Evolutionary conservation across 2,329 filamentous ascomycete species (phyloP).

Genomic region (Huntiella bhutanensis): DNA sequence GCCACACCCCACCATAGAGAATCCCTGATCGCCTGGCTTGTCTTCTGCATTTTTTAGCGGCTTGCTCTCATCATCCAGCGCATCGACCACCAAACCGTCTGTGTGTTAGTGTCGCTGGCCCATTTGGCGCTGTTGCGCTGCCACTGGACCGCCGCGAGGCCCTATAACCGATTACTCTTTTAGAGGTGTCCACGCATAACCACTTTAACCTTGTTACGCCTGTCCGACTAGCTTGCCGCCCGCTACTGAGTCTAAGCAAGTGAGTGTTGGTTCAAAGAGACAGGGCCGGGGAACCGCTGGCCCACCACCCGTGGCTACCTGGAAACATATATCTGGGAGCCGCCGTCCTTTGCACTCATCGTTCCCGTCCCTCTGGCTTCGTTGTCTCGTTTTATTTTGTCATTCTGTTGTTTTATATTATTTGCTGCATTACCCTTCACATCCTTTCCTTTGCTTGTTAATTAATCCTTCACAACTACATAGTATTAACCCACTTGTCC

Average conservation of each 20-base stretch:
- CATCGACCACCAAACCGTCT: not conserved
- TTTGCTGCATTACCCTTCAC: not conserved
- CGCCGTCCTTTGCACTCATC: not conserved
- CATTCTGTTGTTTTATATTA: not conserved
- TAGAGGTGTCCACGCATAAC: not conserved
- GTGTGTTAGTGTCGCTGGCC: not conserved
- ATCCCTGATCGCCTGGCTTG: not conserved
- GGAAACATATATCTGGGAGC: constrained; percentile 3
- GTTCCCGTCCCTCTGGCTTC: not conserved
- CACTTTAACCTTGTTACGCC: constrained; percentile 2
- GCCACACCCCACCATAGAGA: not conserved
- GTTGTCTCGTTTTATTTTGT: not conserved
- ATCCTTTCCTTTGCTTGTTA: not conserved
- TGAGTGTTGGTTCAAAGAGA: not conserved
- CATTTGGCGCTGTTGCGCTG: too few species aligned
- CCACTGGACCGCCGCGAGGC: not conserved
- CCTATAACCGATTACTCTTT: not conserved
- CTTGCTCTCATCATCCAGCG: not conserved
- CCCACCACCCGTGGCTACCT: too few species aligned
- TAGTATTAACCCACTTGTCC: not conserved
- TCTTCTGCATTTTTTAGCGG: constrained; percentile 1
- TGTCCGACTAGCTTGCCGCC: not conserved
- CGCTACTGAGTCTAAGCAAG: not conserved
- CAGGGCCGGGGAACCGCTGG: not conserved
- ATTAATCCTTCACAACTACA: not conserved